Percentiles rank a stretch among this genome's conserved stretches.
Evolutionary conservation across 257 asterid species (phyloP).

Genomic region (Ballota nigra): DNA sequence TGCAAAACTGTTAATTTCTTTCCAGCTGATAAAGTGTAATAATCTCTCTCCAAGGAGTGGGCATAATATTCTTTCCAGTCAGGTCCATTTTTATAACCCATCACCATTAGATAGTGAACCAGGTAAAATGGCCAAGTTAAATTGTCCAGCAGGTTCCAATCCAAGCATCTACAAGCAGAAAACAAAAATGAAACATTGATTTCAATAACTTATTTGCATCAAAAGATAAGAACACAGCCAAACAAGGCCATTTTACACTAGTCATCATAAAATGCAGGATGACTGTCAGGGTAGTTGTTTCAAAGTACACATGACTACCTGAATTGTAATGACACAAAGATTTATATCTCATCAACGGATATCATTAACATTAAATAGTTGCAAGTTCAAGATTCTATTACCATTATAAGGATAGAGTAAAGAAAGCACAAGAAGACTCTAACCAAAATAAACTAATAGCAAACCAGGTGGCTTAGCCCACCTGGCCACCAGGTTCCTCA

Average conservation of each 20-base stretch:
- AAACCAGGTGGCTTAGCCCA: background rate
- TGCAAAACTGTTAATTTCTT: constrained; percentile 67
- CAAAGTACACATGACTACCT: constrained; percentile 3
- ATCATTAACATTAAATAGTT: background rate
- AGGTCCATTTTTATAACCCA: constrained; percentile 53
- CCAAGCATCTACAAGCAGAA: constrained; percentile 54
- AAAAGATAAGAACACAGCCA: background rate
- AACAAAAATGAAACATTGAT: background rate
- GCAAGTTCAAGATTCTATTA: constrained; percentile 2
- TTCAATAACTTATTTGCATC: constrained; percentile 11
- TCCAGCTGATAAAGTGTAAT: constrained; percentile 65
- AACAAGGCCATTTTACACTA: background rate
- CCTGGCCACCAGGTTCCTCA: no score
- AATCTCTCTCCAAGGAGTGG: constrained; percentile 70
- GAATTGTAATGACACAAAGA: background rate
- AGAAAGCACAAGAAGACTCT: background rate
- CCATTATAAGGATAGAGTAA: background rate
- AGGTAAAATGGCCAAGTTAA: constrained; percentile 82
- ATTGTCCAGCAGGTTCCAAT: constrained; percentile 87
- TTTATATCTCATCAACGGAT: background rate
- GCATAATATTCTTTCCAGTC: constrained; percentile 67
- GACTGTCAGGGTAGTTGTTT: background rate
- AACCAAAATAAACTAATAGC: constrained; percentile 14
- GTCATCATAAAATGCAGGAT: background rate
- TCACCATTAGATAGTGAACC: constrained; percentile 62